phyloP scores from a whole-genome alignment of 1,139 yeast genomes.

The Diutina pseudorugosa region DNA sequence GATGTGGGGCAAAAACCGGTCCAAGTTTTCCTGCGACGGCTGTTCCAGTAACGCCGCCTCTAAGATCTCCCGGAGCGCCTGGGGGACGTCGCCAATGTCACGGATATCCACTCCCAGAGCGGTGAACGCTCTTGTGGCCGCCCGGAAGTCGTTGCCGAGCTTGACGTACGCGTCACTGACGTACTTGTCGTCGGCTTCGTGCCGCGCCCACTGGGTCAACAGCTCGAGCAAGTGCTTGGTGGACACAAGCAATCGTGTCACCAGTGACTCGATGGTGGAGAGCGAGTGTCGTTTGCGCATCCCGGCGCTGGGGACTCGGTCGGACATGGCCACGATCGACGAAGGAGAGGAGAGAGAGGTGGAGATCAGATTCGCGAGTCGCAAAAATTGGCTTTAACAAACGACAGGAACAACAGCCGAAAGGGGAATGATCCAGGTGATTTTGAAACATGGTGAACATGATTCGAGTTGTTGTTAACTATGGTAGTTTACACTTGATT shows the following conservation, averaged over 20 bases:
- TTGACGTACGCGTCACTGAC: conserved; percentile 90
- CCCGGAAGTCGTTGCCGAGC: conserved; percentile 86
- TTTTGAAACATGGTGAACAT: too few species aligned
- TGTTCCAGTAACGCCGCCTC: conserved; percentile 82
- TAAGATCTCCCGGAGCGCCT: conserved; percentile 55
- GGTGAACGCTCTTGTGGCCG: conserved; percentile 66
- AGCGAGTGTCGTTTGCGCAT: conserved; percentile 21
- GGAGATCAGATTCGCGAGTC: too few species aligned
- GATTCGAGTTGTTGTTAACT: too few species aligned
- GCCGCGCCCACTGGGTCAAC: conserved; percentile 84
- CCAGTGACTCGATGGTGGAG: conserved; percentile 72
- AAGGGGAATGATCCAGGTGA: too few species aligned
- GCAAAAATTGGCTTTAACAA: too few species aligned
- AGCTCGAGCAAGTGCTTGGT: conserved; percentile 81
- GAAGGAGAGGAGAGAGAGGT: background rate
- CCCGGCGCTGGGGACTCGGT: background rate
- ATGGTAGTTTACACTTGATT: too few species aligned
- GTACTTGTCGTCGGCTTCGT: conserved; percentile 63
- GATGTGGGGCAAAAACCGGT: conserved; percentile 70
- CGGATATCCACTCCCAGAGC: conserved; percentile 58
- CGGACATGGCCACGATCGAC: background rate
- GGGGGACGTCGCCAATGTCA: conserved; percentile 73
- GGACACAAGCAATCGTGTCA: conserved; percentile 71
- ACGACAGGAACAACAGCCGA: too few species aligned
- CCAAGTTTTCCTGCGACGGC: conserved; percentile 77